Conservation (phyloP, 2,329 filamentous ascomycete genomes). For the Fusarium agapanthi region DNA sequence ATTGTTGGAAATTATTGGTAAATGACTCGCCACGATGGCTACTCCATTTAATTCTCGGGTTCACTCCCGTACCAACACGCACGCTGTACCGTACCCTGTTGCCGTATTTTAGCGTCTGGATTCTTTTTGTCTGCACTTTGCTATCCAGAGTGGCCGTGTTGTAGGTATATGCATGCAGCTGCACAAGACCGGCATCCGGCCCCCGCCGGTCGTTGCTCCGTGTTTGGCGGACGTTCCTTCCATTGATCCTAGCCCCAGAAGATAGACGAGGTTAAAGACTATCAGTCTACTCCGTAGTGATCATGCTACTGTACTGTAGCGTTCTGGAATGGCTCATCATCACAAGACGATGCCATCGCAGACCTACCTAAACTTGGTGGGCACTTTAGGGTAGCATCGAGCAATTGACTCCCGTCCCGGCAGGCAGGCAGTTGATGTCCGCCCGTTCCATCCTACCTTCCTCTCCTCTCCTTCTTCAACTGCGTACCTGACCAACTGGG, state of each 20-base stretch:
- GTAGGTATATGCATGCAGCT: slow-evolving; percentile 35
- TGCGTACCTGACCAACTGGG: slow-evolving; percentile 8
- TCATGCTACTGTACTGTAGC: not conserved
- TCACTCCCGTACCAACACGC: slow-evolving; percentile 14
- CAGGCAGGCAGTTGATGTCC: not conserved
- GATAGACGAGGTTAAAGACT: not conserved
- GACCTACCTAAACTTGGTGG: not conserved
- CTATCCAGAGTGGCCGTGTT: not conserved
- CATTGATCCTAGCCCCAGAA: slow-evolving; percentile 1
- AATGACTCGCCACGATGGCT: slow-evolving; percentile 27
- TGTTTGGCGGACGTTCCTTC: slow-evolving; percentile 16
- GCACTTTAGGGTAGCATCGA: not conserved
- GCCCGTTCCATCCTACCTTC: not conserved
- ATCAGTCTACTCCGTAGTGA: not conserved
- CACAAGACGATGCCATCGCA: not conserved
- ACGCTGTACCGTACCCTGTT: slow-evolving; percentile 1
- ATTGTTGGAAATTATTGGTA: slow-evolving; percentile 7
- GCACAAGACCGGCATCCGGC: slow-evolving; percentile 39
- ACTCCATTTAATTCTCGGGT: slow-evolving; percentile 5
- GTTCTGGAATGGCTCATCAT: not conserved
- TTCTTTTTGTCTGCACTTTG: slow-evolving; percentile 27
- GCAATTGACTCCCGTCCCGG: not conserved
- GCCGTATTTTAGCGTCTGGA: slow-evolving; percentile 16
- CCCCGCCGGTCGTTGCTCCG: slow-evolving; percentile 32
- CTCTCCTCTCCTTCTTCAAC: not conserved